A percentile compares a stretch with the other conserved stretches of the same genome.
Evolutionary conservation across 495 filamentous ascomycete genomes (phyloP).

Genomic region (Trichoderma erinaceum): DNA sequence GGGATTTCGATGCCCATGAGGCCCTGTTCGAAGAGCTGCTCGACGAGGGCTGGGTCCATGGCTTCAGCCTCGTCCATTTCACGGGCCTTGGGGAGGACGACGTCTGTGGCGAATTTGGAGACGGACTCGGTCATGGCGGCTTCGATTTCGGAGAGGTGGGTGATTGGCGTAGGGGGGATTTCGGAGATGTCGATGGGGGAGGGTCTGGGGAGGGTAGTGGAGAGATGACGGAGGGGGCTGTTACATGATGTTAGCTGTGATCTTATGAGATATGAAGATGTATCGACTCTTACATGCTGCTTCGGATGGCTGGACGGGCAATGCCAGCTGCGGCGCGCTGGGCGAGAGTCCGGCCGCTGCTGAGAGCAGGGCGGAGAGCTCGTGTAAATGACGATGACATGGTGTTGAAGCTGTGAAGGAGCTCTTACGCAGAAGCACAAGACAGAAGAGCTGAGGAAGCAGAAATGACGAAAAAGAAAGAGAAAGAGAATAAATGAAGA

Average conservation of each 20-base stretch:
- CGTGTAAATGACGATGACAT: constrained; percentile 52
- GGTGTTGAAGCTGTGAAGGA: background rate
- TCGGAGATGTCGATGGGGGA: constrained; percentile 54
- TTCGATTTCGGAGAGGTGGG: constrained; percentile 87
- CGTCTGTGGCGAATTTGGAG: constrained; percentile 81
- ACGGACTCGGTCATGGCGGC: constrained; percentile 82
- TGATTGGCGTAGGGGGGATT: constrained; percentile 85
- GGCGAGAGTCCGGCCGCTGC: constrained; percentile 40
- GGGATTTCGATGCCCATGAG: constrained; percentile 97
- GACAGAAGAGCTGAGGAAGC: background rate
- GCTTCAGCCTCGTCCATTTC: constrained; percentile 96
- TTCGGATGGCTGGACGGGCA: constrained; percentile 20
- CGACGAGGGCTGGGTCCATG: constrained; percentile 85
- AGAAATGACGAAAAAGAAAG: background rate
- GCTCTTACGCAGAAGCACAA: constrained; percentile 46
- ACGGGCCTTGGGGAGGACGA: constrained; percentile 84
- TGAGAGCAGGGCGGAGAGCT: constrained; percentile 61
- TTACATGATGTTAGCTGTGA: background rate
- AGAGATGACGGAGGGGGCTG: constrained; percentile 58
- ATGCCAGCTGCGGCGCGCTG: constrained; percentile 35
- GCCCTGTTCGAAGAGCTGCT: constrained; percentile 94
- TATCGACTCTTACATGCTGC: constrained; percentile 15
- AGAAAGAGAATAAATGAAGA: constrained; percentile 15
- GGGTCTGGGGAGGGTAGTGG: constrained; percentile 57
- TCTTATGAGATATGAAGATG: background rate